phyloP scores from a whole-genome alignment of 176 grass and related monocot species.

The Oryza glaberrima region DNA sequence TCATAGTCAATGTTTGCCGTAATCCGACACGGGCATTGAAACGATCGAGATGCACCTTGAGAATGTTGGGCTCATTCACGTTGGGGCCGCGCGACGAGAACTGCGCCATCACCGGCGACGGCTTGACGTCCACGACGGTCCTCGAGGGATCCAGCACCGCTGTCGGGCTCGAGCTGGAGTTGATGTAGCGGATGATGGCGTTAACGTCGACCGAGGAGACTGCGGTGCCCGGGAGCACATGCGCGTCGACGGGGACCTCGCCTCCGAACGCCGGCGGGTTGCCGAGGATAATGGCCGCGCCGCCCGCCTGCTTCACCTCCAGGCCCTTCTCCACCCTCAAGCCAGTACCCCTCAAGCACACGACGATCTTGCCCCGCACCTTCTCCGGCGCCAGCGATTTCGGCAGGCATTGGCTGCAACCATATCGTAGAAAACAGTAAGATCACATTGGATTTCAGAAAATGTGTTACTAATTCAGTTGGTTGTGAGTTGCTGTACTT shows the following conservation, averaged over 20 bases:
- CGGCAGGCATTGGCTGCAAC: slow-evolving; percentile 80
- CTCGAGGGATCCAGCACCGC: slow-evolving; percentile 48
- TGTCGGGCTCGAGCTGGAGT: slow-evolving; percentile 45
- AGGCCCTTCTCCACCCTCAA: slow-evolving; percentile 72
- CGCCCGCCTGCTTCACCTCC: slow-evolving; percentile 89
- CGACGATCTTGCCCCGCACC: slow-evolving; percentile 80
- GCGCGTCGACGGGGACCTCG: slow-evolving; percentile 87
- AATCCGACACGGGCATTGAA: not conserved
- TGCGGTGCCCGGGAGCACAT: slow-evolving; percentile 75
- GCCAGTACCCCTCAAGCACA: slow-evolving; percentile 76
- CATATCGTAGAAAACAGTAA: not conserved
- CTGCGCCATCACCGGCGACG: slow-evolving; percentile 80
- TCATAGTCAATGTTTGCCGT: not conserved
- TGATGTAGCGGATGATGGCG: slow-evolving; percentile 68
- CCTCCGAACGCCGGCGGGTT: slow-evolving; percentile 58
- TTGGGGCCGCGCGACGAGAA: slow-evolving; percentile 96
- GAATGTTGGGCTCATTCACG: slow-evolving; percentile 74
- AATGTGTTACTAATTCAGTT: not conserved
- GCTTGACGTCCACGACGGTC: slow-evolving; percentile 62
- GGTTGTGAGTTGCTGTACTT: slow-evolving; percentile 47
- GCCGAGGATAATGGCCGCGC: slow-evolving; percentile 84
- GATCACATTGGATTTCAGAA: not conserved
- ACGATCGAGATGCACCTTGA: slow-evolving; percentile 53
- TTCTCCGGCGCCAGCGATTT: slow-evolving; percentile 63
- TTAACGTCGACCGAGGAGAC: slow-evolving; percentile 53